Conservation (phyloP, 345 rosid species). For the Odontarrhena argentea region DNA sequence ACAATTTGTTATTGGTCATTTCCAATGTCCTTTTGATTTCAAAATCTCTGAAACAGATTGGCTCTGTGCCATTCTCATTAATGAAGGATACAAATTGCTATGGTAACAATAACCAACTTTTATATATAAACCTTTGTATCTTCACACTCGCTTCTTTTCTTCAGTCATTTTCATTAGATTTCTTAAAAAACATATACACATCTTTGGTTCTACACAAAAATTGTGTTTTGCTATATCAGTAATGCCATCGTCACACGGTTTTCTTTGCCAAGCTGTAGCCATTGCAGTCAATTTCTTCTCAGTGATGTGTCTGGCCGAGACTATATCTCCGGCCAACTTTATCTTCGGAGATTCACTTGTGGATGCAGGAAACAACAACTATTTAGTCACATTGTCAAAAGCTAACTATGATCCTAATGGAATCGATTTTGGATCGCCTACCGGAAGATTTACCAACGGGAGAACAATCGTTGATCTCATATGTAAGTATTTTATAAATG, state of each 20-base stretch:
- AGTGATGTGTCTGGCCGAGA: constrained; percentile 25
- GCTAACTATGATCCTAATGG: constrained; percentile 69
- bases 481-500: constrained; percentile 43
- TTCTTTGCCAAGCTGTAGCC: constrained; percentile 21
- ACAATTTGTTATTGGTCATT: constrained; percentile 14
- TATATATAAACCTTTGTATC: constrained; percentile 19
- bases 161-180: neutral
- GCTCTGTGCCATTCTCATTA: constrained; percentile 14
- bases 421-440: constrained; percentile 54
- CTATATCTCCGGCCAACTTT: constrained; percentile 40
- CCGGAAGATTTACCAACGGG: constrained; percentile 74
- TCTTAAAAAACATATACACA: neutral
- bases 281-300: neutral
- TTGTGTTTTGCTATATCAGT: constrained; percentile 15
- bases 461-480: constrained; percentile 70
- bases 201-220: constrained; percentile 33
- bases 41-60: neutral
- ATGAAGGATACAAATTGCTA: neutral
- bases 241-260: constrained; percentile 21
- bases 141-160: constrained; percentile 14
- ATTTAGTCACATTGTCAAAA: constrained; percentile 59
- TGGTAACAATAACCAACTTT: neutral
- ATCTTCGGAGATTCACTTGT: constrained; percentile 79
- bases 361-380: constrained; percentile 80
- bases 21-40: neutral